These are phyloP conservation scores for Primulina eburnea DNA, from an alignment of 257 asterid genomes.

Conservation along the genomic window DNA sequence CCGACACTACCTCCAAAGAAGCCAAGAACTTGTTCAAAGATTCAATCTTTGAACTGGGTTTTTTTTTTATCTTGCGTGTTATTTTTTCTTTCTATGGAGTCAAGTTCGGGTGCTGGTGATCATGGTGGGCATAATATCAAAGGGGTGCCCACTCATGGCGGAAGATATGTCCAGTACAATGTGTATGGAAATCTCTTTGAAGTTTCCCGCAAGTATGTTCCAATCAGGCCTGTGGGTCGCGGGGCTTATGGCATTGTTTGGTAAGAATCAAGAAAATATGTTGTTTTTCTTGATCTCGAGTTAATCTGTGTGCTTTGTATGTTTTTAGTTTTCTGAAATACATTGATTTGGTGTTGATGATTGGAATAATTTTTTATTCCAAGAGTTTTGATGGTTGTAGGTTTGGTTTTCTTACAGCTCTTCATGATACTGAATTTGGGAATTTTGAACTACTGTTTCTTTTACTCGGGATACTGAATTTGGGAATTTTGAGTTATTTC, in stretches of 20 bases:
- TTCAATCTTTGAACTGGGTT: conserved; percentile 31
- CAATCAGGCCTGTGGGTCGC: conserved; percentile 75
- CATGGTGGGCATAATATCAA: conserved; percentile 58
- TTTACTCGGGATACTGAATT: background rate
- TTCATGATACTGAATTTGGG: background rate
- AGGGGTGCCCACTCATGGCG: conserved; percentile 69
- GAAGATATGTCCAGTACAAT: conserved; percentile 70
- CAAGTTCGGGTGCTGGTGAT: conserved; percentile 59
- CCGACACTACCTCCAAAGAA: conserved; percentile 30
- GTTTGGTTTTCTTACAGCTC: background rate
- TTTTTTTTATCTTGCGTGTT: background rate
- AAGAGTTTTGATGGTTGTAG: background rate
- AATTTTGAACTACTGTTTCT: background rate
- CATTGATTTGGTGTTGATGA: background rate
- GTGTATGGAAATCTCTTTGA: conserved; percentile 76
- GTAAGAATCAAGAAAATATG: conserved; percentile 29
- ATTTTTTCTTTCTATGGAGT: conserved; percentile 37
- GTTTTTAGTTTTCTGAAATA: background rate
- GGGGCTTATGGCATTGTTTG: conserved; percentile 87
- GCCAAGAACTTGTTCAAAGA: conserved; percentile 15
- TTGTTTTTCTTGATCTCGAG: conserved; percentile 1
- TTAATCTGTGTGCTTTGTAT: background rate
- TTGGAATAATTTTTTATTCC: background rate
- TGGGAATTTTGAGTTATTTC: background rate
- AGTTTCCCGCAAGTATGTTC: conserved; percentile 67